Percentiles rank a stretch among this genome's conserved stretches.
Evolutionary conservation across 768 basidiomycete species (phyloP).

Genomic region (Agrocybe pediades): DNA sequence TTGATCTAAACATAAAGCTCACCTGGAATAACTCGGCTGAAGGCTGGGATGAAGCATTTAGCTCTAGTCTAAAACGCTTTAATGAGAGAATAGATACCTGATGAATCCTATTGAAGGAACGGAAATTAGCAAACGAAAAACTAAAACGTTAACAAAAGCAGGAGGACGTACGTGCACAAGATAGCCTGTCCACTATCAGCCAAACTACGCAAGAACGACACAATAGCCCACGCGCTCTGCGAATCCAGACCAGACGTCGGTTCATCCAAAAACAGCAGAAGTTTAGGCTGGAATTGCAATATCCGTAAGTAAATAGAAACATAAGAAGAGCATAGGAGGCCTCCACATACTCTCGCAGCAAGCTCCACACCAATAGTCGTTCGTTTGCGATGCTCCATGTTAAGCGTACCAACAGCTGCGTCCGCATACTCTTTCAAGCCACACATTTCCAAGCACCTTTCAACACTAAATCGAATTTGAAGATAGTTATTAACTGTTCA

Average conservation of each 20-base stretch:
- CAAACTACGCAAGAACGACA: conserved; percentile 73
- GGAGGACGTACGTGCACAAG: conserved; percentile 70
- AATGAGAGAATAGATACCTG: conserved; percentile 18
- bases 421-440: conserved; percentile 64
- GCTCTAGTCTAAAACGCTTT: neutral
- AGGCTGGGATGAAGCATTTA: conserved; percentile 45
- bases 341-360: conserved; percentile 73
- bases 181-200: conserved; percentile 86
- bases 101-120: conserved; percentile 38
- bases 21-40: conserved; percentile 83
- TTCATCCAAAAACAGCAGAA: conserved; percentile 87
- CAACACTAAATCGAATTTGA: conserved; percentile 30
- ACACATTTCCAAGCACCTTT: conserved; percentile 60
- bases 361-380: conserved; percentile 89
- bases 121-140: neutral
- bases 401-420: conserved; percentile 64
- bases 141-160: conserved; percentile 40
- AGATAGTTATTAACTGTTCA: neutral
- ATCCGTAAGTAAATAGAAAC: neutral
- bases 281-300: conserved; percentile 55
- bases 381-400: conserved; percentile 76
- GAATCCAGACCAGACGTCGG: conserved; percentile 90
- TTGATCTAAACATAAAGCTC: neutral
- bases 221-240: conserved; percentile 84
- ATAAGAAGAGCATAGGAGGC: neutral